phyloP scores from a whole-genome alignment of 2,329 filamentous ascomycete genomes.

The Cladophialophora psammophila region DNA sequence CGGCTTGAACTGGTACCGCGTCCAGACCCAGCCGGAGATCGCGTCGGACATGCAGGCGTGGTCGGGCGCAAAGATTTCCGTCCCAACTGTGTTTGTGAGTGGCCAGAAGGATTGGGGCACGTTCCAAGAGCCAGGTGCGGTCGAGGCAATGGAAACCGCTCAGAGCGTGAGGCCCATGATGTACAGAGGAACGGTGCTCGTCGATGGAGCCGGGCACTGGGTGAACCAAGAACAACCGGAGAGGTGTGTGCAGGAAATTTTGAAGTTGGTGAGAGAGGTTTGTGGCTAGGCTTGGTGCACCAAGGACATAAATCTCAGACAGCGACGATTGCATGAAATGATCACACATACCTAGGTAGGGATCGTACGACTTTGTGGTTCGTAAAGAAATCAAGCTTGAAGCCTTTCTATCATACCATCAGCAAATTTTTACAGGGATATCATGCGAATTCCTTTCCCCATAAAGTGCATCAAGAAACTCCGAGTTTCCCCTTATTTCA shows the following conservation, averaged over 20 bases:
- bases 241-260: slow-evolving; percentile 58
- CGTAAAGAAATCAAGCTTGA: background rate
- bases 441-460: slow-evolving; percentile 17
- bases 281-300: background rate
- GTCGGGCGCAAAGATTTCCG: slow-evolving; percentile 66
- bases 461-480: slow-evolving; percentile 15
- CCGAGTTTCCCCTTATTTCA: background rate
- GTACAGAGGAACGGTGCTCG: slow-evolving; percentile 58
- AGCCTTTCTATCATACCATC: background rate
- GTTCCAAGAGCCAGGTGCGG: slow-evolving; percentile 69
- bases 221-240: slow-evolving; percentile 71
- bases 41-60: slow-evolving; percentile 64
- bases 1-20: slow-evolving; percentile 72
- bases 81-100: slow-evolving; percentile 68
- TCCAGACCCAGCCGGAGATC: slow-evolving; percentile 60
- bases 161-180: slow-evolving; percentile 64
- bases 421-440: slow-evolving; percentile 21
- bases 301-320: background rate
- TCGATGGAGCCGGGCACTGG: slow-evolving; percentile 73
- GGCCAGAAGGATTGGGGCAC: slow-evolving; percentile 72
- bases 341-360: background rate
- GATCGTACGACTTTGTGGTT: background rate
- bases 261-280: slow-evolving; percentile 49
- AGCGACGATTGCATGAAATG: background rate
- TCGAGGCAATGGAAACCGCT: slow-evolving; percentile 63